Base-by-base conservation (phyloP, 768 basidiomycete genomes). In the Lactarius indigo region DNA sequence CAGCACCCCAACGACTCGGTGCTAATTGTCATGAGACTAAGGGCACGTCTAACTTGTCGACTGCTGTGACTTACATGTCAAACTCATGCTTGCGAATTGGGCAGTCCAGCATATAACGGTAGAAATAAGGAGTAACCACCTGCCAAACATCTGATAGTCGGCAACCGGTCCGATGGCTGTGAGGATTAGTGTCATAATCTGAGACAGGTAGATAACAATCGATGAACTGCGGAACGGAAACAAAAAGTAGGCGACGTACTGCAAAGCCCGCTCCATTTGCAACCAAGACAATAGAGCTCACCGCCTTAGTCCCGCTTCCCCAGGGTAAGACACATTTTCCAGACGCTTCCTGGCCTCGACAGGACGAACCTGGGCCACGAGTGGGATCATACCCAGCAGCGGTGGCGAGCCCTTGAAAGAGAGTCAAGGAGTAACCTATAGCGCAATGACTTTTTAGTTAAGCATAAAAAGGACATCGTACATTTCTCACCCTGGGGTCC, bases 61-160 rank as follows among this genome's bases (percentile, higher is more conserved):
- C 26, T 52, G 50, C 13, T 23, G 50, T 26, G 12, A 77, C 84
- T 26, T 69, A 89, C 89, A 77, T 0, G 89, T 90, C 23, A 93
- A 79, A 28, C 84, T 80, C 82, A 93, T 87, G 73, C 85, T 87
- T 0, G 88, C 85, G 69, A 88, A 94, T 71, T 92, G 91, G 4
- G 90, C 84, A 1, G 77, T 88, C 91, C 91, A 94, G 68, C 89
- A 92, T 39, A 92, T 79, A 41, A 85, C 76, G 0, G 92, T 94
- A 10, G 88, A 74, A n/a, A 80, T 80, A 26, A 92, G 78, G 17
- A 93, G 79, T 10, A 92, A 74, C 89, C 90, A 93, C 9, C 88
- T 85, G n/a, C 89, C 90, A 71, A 92, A 91, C 7, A 77, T 82
- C 5, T 87, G 87, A 70, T 89, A 90, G 72, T 91, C 88, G 0